Base-by-base conservation (phyloP, 129 eudicot species). In the Chrysanthemum lavandulifolium region DNA sequence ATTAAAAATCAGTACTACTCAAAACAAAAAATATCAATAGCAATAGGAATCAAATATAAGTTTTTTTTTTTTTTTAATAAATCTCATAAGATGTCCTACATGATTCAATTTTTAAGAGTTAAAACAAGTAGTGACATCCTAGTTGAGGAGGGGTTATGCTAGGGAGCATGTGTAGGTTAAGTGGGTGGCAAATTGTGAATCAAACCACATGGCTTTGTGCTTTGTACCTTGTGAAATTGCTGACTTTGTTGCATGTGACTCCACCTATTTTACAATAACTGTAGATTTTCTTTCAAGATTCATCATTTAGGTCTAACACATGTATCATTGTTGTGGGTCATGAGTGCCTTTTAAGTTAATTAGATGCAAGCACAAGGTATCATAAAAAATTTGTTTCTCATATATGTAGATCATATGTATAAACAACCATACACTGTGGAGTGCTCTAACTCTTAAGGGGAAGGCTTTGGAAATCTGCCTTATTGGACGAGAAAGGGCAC, bases 221-320 rank as follows among this genome's bases (percentile, higher is more conserved):
- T 67, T 67, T 31, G 40, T 48, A 67, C 72, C 72, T 49, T 25
- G 8, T 68, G 61, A 51, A 67, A 68, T 52, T 51, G 25, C 73
- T 6, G 61, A 68, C 50, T 53, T 52, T 25, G 62, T 51, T 52
- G 73, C 73, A 69, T 69, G 73, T 69, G 73, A 52, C 47, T 1
- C 13, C 51, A 7, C 49, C n/a, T 47, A 29, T 47, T 65, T 16
- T 7, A 15, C 11, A 40, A 0, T 6, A 36, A 64, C 27, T 16
- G 10, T 61, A 60, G 36, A 6, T 19, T 29, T 12, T 10, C 2
- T 63, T 63, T 63, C 6, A 63, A 31, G 31, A 23, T 23, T 51
- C 25, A 63, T 12, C 31, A 29, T 18, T 29, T 31, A 31, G 13
- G 12, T 7, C 23, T 21, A 53, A 21, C 3, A 10, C 23, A 61